Base-by-base conservation (phyloP, 805 yeast genomes). In the Kuraishia borneana region DNA sequence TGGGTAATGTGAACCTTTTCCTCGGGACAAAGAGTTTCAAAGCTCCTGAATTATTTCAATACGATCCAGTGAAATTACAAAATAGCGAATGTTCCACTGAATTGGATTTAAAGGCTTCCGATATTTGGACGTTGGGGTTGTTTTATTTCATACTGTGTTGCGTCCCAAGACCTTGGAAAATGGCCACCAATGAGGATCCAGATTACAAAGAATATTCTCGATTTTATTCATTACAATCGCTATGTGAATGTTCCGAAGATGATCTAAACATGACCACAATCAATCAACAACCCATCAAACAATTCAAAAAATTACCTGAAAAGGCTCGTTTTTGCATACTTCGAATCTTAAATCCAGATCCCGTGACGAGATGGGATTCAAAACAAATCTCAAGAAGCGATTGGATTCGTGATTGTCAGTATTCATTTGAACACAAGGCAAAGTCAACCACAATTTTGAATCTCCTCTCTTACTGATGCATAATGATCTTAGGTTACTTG, bases 11-110 rank as follows among this genome's bases (percentile, higher is more conserved):
- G 19, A 48, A 47, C 20, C 35, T 64, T 9, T 51, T 43, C 30
- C 51, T 68, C 40, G 79, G 79, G 2, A 72, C 79, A 1, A 57
- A 57, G 18, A 63, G 73, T 5, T 72, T 69, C 50, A 72, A 69
- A 42, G 67, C 77, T 0, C 79, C 79, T 0, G 78, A 72, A 43
- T 39, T 70, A 21, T 65, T 42, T 33, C 32, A 18, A 3, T 44
- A 34, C 29, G 26, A 34, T 38, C 4, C 52, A 39, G 31, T 44
- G 22, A 27, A 26, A 31, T 62, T 58, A 14, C 36, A 35, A 18
- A 17, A 34, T 31, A 36, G 33, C 3, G 34, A 30, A 3, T n/a
- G n/a, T n/a, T 2, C 10, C 9, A 19, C 25, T 2, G 33, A 21
- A 9, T 31, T 50, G 8, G 39, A 57, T 32, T 60, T 61, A 36